Percentiles rank a stretch among this genome's conserved stretches.
phyloP scores from a whole-genome alignment of 495 filamentous ascomycete species.

The Podospora pseudocomata region DNA sequence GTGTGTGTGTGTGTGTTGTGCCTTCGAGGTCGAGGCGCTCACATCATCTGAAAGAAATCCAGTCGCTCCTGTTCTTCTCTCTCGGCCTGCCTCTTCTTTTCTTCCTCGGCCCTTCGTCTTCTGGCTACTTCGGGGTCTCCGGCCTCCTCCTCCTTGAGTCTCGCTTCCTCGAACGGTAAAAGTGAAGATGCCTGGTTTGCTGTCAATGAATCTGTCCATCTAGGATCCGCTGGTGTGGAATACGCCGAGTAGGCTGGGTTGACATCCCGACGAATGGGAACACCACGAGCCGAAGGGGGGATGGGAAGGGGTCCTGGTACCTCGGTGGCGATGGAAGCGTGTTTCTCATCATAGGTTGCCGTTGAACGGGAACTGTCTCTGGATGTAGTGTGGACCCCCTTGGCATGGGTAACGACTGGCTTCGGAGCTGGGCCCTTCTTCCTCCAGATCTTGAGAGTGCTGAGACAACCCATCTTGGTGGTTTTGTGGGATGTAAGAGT shows the following conservation, averaged over 20 bases:
- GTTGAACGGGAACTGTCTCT: neutral
- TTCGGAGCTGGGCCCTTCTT: neutral
- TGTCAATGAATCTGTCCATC: conserved; percentile 15
- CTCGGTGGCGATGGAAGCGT: neutral
- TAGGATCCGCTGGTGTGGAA: conserved; percentile 14
- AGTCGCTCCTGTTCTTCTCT: conserved; percentile 30
- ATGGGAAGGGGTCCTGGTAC: neutral
- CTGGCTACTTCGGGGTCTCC: conserved; percentile 11
- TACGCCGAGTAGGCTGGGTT: conserved; percentile 23
- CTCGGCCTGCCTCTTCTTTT: conserved; percentile 17
- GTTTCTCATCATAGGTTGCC: neutral
- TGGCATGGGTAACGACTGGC: neutral
- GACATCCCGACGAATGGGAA: conserved; percentile 10
- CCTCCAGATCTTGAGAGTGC: neutral
- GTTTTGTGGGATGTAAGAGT: neutral
- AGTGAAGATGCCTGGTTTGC: neutral
- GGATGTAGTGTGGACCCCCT: neutral
- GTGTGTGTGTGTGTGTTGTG: neutral
- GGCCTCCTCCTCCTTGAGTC: conserved; percentile 14
- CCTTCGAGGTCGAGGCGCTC: conserved; percentile 1
- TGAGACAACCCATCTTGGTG: neutral
- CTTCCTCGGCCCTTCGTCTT: conserved; percentile 17
- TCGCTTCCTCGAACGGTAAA: conserved; percentile 3
- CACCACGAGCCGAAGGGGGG: neutral
- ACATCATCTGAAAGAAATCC: conserved; percentile 34